Evolutionary conservation across 2,329 filamentous ascomycete genomes (phyloP), one percentile per base, ranked within the genome.

Genomic region (Sarocladiaceae sp.): DNA sequence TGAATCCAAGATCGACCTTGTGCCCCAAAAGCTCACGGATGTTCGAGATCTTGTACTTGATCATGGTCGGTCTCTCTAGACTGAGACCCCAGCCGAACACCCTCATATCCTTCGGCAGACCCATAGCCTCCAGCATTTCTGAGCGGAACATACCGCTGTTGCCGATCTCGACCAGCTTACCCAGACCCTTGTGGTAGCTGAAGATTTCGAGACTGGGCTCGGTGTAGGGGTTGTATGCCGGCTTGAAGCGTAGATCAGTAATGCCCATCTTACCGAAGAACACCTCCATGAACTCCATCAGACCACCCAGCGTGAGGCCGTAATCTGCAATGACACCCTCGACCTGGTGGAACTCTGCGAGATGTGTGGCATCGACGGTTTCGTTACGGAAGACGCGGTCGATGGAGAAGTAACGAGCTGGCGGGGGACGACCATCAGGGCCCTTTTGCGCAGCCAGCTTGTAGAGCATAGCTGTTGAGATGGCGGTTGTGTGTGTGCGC

Each of bases 181-280:
- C 83, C 48, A 97, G 75, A 3, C 91, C 93, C 63, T 87, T 82
- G 77, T 97, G 94, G 76, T 87, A 97, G 59, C 89, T 90, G 74
- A 97, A 99, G 59, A 99, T 96, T 72, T 99, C 94, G 91, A 99
- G 95, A 66, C 87, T 88, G 26, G 94, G 92, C 73, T 99, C 94
- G 25, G 91, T 96, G 76, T 95, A 92, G 1, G 89, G 90, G 73
- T 96, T 96, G 75, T 95, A 67, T 1, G 94, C 94, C 17, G 94
- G 94, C 78, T 99, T 99, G 84, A 96, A 99, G 65, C 89, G 87
- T 58, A 99, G 80, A 63, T 79, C 74, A 20, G 74, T 76, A 60
- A 99, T 90, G 59, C 94, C 93, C 87, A 97, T 96, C 78, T 96
- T 96, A 57, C 78, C 79, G 72, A 97, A 99, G 84, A 99, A 97